phyloP scores from a whole-genome alignment of 108 stramenopile species.

The Conticribra guillardii region DNA sequence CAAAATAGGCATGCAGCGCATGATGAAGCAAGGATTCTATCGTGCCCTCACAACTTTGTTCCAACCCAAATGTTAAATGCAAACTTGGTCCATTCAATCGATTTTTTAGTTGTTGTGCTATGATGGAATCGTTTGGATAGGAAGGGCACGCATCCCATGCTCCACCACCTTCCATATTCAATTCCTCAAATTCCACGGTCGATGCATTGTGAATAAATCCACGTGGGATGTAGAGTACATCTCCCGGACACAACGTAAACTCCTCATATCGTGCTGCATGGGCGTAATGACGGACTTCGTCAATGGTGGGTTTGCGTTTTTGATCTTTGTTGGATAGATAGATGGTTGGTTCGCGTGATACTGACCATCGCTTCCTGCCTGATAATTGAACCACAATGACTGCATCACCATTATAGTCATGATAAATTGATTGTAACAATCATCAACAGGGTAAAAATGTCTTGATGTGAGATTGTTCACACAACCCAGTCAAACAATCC shows the following conservation, averaged over 20 bases:
- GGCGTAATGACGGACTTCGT: conserved; percentile 2
- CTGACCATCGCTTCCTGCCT: conserved; percentile 34
- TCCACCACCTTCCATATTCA: neutral
- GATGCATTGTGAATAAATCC: conserved; percentile 46
- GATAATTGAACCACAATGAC: conserved; percentile 37
- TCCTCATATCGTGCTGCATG: conserved; percentile 13
- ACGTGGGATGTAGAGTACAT: conserved; percentile 37
- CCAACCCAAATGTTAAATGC: conserved; percentile 39
- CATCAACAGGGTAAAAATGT: neutral
- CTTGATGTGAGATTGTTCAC: too few species aligned
- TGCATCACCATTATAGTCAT: too few species aligned
- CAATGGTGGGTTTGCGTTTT: conserved; percentile 31
- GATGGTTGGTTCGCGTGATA: conserved; percentile 19
- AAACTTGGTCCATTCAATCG: conserved; percentile 26
- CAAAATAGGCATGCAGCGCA: conserved; percentile 23
- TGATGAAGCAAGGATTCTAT: conserved; percentile 40
- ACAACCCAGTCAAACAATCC: too few species aligned
- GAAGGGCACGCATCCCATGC: conserved; percentile 5
- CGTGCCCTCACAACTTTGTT: conserved; percentile 21
- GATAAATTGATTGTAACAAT: too few species aligned
- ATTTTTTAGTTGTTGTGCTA: conserved; percentile 3
- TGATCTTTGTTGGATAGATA: conserved; percentile 43
- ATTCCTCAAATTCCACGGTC: conserved; percentile 18
- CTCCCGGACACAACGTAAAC: conserved; percentile 39
- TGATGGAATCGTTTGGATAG: neutral